A percentile compares a stretch with the other conserved stretches of the same genome.
Conservation (phyloP, 495 filamentous ascomycete species). For the Xylaria castorea region DNA sequence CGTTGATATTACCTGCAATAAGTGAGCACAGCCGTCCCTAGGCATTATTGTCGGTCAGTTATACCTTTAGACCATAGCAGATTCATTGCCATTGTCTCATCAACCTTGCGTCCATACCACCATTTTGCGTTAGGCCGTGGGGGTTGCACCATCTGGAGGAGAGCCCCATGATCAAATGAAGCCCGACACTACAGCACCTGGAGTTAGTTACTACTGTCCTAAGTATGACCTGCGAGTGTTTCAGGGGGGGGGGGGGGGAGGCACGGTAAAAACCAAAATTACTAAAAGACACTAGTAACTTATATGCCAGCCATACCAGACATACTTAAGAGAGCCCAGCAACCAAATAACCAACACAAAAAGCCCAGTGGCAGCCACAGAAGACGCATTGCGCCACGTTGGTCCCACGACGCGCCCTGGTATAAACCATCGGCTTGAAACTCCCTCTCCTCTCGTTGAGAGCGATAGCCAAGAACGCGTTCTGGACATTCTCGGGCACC, state of each 20-base stretch:
- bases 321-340: constrained; percentile 19
- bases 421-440: constrained; percentile 19
- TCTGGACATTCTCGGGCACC: constrained; percentile 16
- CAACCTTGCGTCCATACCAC: constrained; percentile 14
- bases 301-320: constrained; percentile 17
- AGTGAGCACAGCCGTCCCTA: not conserved
- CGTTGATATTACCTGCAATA: constrained; percentile 15
- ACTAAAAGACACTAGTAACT: constrained; percentile 5
- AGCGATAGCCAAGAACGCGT: constrained; percentile 12
- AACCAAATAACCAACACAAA: constrained; percentile 12
- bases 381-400: constrained; percentile 13
- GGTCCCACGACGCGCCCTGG: not conserved
- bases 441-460: constrained; percentile 18
- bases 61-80: constrained; percentile 21
- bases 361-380: constrained; percentile 1
- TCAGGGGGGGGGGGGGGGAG: too few species aligned
- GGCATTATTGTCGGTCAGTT: not conserved
- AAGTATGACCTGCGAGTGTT: too few species aligned
- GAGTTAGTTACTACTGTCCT: not conserved
- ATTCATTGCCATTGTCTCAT: constrained; percentile 15
- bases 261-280: not conserved
- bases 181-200: not conserved
- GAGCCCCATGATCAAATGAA: constrained; percentile 2
- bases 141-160: constrained; percentile 20
- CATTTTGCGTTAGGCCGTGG: constrained; percentile 16